Evolutionary conservation across 176 grass and related monocot species (phyloP).

Genomic region (Poa pratensis): DNA sequence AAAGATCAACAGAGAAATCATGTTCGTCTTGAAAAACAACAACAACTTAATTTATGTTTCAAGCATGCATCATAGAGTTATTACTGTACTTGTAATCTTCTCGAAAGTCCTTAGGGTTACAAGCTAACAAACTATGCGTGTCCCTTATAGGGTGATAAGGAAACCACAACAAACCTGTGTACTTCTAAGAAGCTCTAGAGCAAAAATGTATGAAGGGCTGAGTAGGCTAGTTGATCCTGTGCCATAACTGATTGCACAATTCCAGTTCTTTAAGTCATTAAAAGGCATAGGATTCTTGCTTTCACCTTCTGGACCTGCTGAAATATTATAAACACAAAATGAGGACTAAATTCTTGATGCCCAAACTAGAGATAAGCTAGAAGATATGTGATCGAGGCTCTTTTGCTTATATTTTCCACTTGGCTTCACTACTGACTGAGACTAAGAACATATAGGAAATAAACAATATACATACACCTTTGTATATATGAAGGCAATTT

Average conservation of each 20-base stretch:
- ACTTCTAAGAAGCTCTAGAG: slow-evolving; percentile 70
- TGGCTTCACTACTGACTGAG: not conserved
- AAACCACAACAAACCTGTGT: slow-evolving; percentile 54
- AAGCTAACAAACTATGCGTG: not conserved
- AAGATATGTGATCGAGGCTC: not conserved
- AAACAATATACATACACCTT: not conserved
- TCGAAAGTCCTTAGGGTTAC: not conserved
- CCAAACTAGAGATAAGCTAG: not conserved
- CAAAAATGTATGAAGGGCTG: slow-evolving; percentile 84
- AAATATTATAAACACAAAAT: not conserved
- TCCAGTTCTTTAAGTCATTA: slow-evolving; percentile 82
- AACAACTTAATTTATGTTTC: not conserved
- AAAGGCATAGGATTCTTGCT: slow-evolving; percentile 51
- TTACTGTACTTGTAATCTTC: not conserved
- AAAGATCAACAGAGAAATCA: not conserved
- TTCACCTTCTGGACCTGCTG: not conserved
- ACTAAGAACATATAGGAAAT: not conserved
- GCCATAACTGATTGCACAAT: slow-evolving; percentile 80
- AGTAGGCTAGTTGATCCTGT: slow-evolving; percentile 66
- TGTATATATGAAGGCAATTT: not conserved
- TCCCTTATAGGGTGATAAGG: not conserved
- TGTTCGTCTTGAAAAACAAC: not conserved
- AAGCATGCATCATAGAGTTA: not conserved
- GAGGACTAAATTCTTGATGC: not conserved
- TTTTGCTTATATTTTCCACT: not conserved